Evolutionary conservation across 2,329 filamentous ascomycete genomes (phyloP), one percentile per base, ranked within the genome.

Genomic region (Penicillium sp.): DNA sequence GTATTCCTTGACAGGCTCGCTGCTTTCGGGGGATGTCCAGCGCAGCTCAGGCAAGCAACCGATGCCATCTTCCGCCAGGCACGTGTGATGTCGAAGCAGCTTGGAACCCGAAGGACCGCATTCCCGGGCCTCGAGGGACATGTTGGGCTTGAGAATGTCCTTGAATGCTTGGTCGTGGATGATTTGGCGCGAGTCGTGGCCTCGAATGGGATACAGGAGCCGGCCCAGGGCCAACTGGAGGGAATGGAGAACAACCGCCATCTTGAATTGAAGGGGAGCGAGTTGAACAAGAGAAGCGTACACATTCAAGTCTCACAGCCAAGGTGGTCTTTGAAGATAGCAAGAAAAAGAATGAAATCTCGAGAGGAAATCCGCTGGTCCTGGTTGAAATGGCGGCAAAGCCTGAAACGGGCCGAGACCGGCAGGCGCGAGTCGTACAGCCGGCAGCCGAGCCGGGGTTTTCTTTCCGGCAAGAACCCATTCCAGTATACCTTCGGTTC

Each of bases 181-280:
- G 40, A 73, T 64, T 40, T 68, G 65, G 5, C 59, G 56, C 5
- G 61, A 63, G 37, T 72, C 69, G 59, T 72, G 68, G 31, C 59
- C 65, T 16, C 70, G 66, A 7, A 72, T 55, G n/a, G 55, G 56
- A 52, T 69, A 70, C 1, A 72, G 44, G 2, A 67, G 19, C 19
- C 60, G 59, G 24, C 68, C 66, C 2, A 70, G 46, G 18, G 50
- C 55, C 27, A 62, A 70, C 49, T 65, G 62, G 1, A 70, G 24
- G 50, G 66, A 72, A 33, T 65, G 18, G 6, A 67, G 10, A 39
- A 66, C 11, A 11, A 60, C 22, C 4, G 54, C 50, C 49, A 66
- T 65, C 18, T 51, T 51, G 33, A 37, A 24, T 11, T 37, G 18
- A 24, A 6, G 16, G 6, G 16, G 10, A 24, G 10, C 9, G 2